phyloP scores from a whole-genome alignment of 495 filamentous ascomycete genomes.

The Penicillium crystallinum region DNA sequence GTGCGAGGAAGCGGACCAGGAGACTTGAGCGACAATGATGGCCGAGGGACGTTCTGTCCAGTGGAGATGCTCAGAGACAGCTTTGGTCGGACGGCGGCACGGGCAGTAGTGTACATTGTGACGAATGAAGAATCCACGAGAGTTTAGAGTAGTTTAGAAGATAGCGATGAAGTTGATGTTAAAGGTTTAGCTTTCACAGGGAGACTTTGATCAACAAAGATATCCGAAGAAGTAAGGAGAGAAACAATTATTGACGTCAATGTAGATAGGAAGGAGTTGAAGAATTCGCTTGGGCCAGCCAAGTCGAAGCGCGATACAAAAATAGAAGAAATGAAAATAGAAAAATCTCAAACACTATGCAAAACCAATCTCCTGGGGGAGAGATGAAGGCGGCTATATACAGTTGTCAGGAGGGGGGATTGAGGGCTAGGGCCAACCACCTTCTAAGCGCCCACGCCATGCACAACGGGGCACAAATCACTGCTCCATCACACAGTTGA shows the following conservation, averaged over 20 bases:
- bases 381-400: constrained; percentile 40
- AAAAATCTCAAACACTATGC: constrained; percentile 32
- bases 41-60: constrained; percentile 31
- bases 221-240: constrained; percentile 15
- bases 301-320: constrained; percentile 36
- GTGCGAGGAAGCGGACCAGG: constrained; percentile 40
- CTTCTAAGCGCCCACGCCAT: constrained; percentile 26
- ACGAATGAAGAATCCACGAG: not conserved
- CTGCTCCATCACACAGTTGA: constrained; percentile 26
- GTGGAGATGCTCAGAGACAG: constrained; percentile 45
- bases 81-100: constrained; percentile 38
- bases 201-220: constrained; percentile 40
- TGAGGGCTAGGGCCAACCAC: constrained; percentile 13
- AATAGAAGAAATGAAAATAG: constrained; percentile 35
- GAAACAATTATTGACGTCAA: constrained; percentile 32
- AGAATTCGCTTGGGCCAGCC: constrained; percentile 39
- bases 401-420: constrained; percentile 4
- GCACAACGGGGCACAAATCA: constrained; percentile 24
- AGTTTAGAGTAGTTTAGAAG: constrained; percentile 8
- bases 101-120: constrained; percentile 38
- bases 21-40: constrained; percentile 41
- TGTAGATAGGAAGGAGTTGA: constrained; percentile 14
- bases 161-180: not conserved
- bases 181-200: constrained; percentile 5
- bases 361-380: constrained; percentile 9